Base-by-base conservation (phyloP, 345 rosid species). In the Gossypium mustelinum region DNA sequence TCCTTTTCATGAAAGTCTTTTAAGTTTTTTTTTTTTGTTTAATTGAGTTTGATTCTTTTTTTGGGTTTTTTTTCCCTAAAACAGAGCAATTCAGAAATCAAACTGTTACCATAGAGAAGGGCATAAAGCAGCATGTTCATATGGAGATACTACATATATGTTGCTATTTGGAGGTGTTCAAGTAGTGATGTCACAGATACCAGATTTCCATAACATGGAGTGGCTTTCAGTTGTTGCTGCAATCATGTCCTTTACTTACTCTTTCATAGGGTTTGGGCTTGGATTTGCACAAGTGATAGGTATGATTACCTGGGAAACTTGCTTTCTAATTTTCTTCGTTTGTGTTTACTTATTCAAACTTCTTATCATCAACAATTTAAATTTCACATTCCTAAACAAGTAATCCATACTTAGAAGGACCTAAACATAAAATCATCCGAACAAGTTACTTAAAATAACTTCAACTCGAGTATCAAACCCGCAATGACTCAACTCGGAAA, bases 91-190 rank as follows among this genome's bases (percentile, higher is more conserved):
- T 78, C 81, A 51, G 29, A 78, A 72, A 76, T 83, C 87, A 55
- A 81, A 84, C n/a, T 86, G 90, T 70, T 85, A 87, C 76, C 88
- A 85, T 77, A 80, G 39, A 72, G 81, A 85, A 80, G 90, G 90
- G 67, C 86, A 59, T 59, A 41, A 17, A 22, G 90, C 85, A 64
- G 60, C 78, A 9, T 87, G 90, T 69, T 47, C 75, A 27, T 83
- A 82, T 59, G 76, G 78, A 0, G 68, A 62, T 11, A 58, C 63
- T 39, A 12, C 59, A 25, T 80, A 78, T 24, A 86, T 86, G 87
- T 65, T 84, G 71, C 34, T 76, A 25, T 86, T 82, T 8, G 89
- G 89, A 57, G 65, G 54, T 41, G 65, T 86, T 44, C 84, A 86
- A 76, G 75, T 86, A 48, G 52, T 82, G 1, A 47, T 84, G 78